Conservation (phyloP, 495 filamentous ascomycete genomes). For the Podospora conica region DNA sequence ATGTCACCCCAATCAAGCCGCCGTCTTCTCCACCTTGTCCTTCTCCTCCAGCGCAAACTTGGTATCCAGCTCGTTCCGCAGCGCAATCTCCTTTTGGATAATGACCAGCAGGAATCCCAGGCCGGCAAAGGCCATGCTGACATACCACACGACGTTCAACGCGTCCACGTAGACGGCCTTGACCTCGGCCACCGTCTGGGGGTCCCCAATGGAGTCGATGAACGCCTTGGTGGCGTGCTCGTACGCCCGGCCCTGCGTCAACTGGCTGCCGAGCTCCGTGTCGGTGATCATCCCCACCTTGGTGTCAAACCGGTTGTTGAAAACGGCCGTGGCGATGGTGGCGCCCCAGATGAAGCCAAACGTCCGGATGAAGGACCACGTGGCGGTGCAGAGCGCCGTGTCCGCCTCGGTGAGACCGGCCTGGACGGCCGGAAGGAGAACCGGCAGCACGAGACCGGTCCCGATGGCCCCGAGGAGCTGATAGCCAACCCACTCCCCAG, state of each 20-base stretch:
- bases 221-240: constrained; percentile 23
- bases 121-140: constrained; percentile 21
- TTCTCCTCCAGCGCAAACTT: constrained; percentile 27
- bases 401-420: constrained; percentile 33
- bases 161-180: constrained; percentile 17
- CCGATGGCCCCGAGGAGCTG: constrained; percentile 22
- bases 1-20: neutral
- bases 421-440: constrained; percentile 34
- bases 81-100: constrained; percentile 22
- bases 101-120: constrained; percentile 20
- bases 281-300: constrained; percentile 18
- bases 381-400: constrained; percentile 33
- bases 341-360: constrained; percentile 48
- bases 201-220: constrained; percentile 15
- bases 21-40: neutral
- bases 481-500: constrained; percentile 1
- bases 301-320: constrained; percentile 37
- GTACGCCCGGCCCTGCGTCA: constrained; percentile 23
- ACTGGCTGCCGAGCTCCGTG: constrained; percentile 7
- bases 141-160: constrained; percentile 21
- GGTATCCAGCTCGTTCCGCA: constrained; percentile 26
- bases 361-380: constrained; percentile 39
- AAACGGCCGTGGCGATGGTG: constrained; percentile 42
- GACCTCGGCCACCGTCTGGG: constrained; percentile 17
- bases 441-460: constrained; percentile 26